Percentiles rank a stretch among this genome's conserved stretches.
phyloP scores from a whole-genome alignment of 495 filamentous ascomycete genomes.

The Parathielavia appendiculata region DNA sequence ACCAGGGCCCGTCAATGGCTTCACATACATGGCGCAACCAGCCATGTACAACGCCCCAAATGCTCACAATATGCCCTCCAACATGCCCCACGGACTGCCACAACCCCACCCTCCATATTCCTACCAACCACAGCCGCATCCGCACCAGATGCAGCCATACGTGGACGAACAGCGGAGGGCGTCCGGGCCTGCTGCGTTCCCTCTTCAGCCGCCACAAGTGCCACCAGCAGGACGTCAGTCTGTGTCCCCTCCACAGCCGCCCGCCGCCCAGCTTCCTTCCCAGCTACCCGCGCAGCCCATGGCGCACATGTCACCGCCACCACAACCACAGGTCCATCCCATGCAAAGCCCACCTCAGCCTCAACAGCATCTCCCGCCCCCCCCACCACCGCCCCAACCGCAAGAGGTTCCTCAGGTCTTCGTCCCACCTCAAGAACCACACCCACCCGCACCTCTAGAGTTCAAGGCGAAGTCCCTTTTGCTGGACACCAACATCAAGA shows the following conservation, averaged over 20 bases:
- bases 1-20: conserved; percentile 64
- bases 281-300: conserved; percentile 36
- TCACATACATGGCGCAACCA: conserved; percentile 77
- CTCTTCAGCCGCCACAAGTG: conserved; percentile 36
- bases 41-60: conserved; percentile 78
- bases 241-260: conserved; percentile 37
- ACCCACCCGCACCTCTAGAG: conserved; percentile 42
- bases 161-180: conserved; percentile 62
- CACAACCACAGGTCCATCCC: conserved; percentile 38
- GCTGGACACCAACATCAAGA: conserved; percentile 56
- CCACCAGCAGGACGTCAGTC: conserved; percentile 36
- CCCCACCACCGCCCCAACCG: conserved; percentile 31
- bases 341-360: conserved; percentile 38
- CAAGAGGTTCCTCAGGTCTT: conserved; percentile 41
- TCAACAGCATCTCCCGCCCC: conserved; percentile 38
- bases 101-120: conserved; percentile 50
- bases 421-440: conserved; percentile 28
- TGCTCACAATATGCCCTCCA: conserved; percentile 42
- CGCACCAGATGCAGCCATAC: conserved; percentile 53
- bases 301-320: conserved; percentile 35
- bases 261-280: conserved; percentile 33
- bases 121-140: conserved; percentile 36
- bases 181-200: conserved; percentile 55
- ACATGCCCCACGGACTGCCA: conserved; percentile 45
- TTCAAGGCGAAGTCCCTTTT: conserved; percentile 41